Evolutionary conservation across 2,329 filamentous ascomycete species (phyloP).

Genomic region (Penicillium sp.): DNA sequence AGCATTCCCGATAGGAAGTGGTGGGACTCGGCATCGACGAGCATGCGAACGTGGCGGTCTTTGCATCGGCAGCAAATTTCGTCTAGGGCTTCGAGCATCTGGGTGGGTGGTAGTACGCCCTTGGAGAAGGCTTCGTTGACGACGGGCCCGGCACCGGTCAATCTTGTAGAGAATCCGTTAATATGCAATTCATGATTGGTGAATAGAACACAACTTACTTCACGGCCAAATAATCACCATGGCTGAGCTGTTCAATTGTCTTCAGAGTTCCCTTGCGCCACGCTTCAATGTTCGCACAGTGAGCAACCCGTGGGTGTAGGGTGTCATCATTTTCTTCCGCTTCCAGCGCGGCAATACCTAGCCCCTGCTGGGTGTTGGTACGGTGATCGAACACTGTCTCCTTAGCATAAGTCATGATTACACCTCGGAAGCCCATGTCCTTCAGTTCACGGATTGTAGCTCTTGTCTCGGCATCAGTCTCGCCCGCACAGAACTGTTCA

Average conservation of each 20-base stretch:
- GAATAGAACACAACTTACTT: constrained; percentile 46
- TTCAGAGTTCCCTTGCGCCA: constrained; percentile 76
- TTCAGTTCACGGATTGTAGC: constrained; percentile 65
- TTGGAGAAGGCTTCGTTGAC: constrained; percentile 64
- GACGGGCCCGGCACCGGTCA: constrained; percentile 77
- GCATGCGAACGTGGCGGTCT: constrained; percentile 66
- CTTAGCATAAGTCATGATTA: constrained; percentile 79
- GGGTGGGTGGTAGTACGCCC: constrained; percentile 62
- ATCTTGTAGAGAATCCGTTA: constrained; percentile 34
- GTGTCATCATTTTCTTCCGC: constrained; percentile 8
- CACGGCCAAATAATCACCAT: constrained; percentile 64
- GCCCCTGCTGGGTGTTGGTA: constrained; percentile 22
- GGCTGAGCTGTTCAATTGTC: constrained; percentile 55
- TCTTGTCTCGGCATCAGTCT: constrained; percentile 66
- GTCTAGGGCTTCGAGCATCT: constrained; percentile 69
- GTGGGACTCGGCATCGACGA: constrained; percentile 85
- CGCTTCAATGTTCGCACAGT: constrained; percentile 40
- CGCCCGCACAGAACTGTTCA: constrained; percentile 85
- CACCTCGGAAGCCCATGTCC: constrained; percentile 74
- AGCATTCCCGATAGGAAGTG: constrained; percentile 77
- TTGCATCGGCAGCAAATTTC: constrained; percentile 61
- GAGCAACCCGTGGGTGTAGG: background rate
- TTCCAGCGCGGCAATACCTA: constrained; percentile 18
- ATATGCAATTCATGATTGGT: background rate
- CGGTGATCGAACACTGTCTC: constrained; percentile 66